A percentile compares a stretch with the other conserved stretches of the same genome.
These are phyloP conservation scores for Saururus chinensis DNA, from an alignment of 164 flowering plant genomes.

Conservation along the genomic window DNA sequence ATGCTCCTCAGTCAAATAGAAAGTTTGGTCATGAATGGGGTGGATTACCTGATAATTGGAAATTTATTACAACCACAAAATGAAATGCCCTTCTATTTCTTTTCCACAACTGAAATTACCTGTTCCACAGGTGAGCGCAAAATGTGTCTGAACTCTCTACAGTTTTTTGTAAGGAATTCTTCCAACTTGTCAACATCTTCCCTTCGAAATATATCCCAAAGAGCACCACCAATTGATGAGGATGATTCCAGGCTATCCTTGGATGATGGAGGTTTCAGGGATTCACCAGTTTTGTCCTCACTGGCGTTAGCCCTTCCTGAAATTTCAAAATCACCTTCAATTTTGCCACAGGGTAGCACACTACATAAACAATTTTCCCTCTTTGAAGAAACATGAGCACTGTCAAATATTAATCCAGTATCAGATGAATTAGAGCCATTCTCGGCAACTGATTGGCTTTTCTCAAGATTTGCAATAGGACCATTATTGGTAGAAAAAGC, in stretches of 20 bases:
- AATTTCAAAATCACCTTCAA: too few species aligned
- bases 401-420: too few species aligned
- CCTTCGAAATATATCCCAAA: constrained; percentile 75
- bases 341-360: too few species aligned
- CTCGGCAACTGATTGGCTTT: too few species aligned
- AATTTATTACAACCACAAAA: background rate
- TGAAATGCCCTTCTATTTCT: background rate
- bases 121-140: constrained; percentile 14
- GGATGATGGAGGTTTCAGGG: background rate
- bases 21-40: constrained; percentile 40
- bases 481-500: too few species aligned
- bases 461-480: too few species aligned
- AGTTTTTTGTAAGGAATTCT: constrained; percentile 19
- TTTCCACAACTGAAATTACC: constrained; percentile 9
- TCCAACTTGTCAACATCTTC: constrained; percentile 42
- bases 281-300: background rate
- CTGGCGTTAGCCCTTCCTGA: too few species aligned
- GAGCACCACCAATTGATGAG: constrained; percentile 39
- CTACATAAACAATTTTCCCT: too few species aligned
- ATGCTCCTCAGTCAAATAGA: constrained; percentile 27
- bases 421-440: too few species aligned
- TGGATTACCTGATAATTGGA: constrained; percentile 26
- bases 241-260: constrained; percentile 11
- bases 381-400: too few species aligned
- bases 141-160: constrained; percentile 16